Evolutionary conservation across 192 early-diverging fungal genomes (phyloP).

Genomic region (Coemansia sp.): DNA sequence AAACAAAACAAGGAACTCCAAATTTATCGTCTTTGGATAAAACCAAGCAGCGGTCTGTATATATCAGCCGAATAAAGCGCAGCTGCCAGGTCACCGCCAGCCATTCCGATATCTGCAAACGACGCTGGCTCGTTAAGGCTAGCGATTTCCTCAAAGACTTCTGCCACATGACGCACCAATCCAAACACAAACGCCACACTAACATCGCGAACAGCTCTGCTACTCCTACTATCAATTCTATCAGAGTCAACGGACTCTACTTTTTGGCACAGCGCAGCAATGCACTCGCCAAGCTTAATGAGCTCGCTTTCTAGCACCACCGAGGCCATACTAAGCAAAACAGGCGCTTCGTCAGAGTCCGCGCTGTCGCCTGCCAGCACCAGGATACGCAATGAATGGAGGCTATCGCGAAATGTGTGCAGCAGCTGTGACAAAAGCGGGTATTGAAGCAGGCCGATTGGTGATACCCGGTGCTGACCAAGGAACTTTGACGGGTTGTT

Average conservation of each 20-base stretch:
- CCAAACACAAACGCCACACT: conserved; percentile 51
- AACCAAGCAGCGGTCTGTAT: conserved; percentile 23
- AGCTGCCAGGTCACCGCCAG: conserved; percentile 13
- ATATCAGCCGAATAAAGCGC: conserved; percentile 28
- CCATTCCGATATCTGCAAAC: neutral
- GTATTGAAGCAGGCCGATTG: conserved; percentile 50
- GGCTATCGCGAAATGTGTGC: conserved; percentile 43
- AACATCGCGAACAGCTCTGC: conserved; percentile 9
- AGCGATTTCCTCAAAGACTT: conserved; percentile 47
- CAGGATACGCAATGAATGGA: conserved; percentile 47
- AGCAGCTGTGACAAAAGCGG: conserved; percentile 42
- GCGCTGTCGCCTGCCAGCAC: conserved; percentile 41
- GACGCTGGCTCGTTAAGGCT: conserved; percentile 31
- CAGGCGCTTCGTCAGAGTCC: conserved; percentile 13
- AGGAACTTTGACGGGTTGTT: conserved; percentile 23
- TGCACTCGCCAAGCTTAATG: conserved; percentile 18
- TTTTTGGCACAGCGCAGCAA: conserved; percentile 19
- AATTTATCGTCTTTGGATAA: conserved; percentile 7
- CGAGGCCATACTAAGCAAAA: conserved; percentile 40
- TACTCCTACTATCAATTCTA: too few relatives aligned
- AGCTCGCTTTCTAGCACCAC: conserved; percentile 50
- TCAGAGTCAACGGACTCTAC: neutral
- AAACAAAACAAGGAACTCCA: neutral
- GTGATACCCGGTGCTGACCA: conserved; percentile 36
- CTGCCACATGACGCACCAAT: conserved; percentile 40